Conservation (phyloP, 1,284 basidiomycete species). For the Malassezia cuniculi region DNA sequence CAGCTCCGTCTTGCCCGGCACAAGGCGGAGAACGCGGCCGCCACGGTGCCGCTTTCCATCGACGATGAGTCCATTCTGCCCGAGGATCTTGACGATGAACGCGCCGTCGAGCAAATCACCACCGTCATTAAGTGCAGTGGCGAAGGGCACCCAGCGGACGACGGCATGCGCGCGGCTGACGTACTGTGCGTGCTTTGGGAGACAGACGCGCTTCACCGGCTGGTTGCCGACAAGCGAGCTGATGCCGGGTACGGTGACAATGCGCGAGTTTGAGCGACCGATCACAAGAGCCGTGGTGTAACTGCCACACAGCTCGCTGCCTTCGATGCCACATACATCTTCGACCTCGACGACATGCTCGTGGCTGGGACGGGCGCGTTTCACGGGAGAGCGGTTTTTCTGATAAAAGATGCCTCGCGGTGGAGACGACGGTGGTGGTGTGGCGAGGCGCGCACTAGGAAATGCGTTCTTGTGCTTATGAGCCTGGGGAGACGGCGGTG, state of each 20-base stretch:
- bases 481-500: background rate
- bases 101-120: constrained; percentile 15
- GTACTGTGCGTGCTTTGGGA: constrained; percentile 33
- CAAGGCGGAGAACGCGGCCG: constrained; percentile 31
- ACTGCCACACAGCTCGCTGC: background rate
- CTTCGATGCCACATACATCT: too few relatives aligned
- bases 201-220: constrained; percentile 21
- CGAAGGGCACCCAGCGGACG: constrained; percentile 40
- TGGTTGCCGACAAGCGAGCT: constrained; percentile 18
- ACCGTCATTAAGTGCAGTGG: constrained; percentile 1
- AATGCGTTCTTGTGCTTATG: too few relatives aligned
- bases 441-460: too few relatives aligned
- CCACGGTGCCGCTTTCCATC: constrained; percentile 33
- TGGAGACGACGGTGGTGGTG: constrained; percentile 8
- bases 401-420: background rate
- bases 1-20: constrained; percentile 20
- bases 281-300: constrained; percentile 9
- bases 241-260: background rate
- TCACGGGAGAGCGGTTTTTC: constrained; percentile 4
- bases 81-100: constrained; percentile 35
- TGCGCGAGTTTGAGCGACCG: constrained; percentile 4
- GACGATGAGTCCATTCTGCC: constrained; percentile 41
- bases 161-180: constrained; percentile 39
- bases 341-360: too few relatives aligned
- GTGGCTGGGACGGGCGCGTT: too few relatives aligned